phyloP scores from a whole-genome alignment of 2,329 filamentous ascomycete species.

The Colletotrichum chlorophyti region DNA sequence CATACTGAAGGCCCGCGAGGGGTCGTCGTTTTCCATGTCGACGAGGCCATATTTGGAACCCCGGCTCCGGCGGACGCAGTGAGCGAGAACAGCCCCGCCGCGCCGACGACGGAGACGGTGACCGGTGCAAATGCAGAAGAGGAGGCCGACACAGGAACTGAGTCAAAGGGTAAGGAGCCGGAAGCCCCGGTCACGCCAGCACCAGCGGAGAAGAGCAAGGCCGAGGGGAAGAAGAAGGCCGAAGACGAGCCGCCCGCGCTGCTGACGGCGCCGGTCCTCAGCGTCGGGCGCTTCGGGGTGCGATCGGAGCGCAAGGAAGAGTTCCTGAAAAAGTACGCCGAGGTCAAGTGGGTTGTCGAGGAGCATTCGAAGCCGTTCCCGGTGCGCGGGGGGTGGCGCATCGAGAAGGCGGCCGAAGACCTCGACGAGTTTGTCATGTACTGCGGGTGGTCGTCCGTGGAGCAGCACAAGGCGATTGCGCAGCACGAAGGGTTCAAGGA shows the following conservation, averaged over 20 bases:
- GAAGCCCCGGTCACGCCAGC: background rate
- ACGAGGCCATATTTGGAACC: constrained; percentile 36
- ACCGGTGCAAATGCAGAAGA: background rate
- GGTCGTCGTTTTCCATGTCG: constrained; percentile 50
- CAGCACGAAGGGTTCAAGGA: constrained; percentile 32
- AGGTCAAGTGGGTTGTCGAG: constrained; percentile 39
- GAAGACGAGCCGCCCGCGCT: constrained; percentile 12
- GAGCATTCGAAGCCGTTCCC: constrained; percentile 37
- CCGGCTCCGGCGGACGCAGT: constrained; percentile 3
- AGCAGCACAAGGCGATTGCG: constrained; percentile 40
- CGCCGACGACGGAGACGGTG: background rate
- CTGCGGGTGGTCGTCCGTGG: constrained; percentile 43
- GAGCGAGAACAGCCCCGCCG: background rate
- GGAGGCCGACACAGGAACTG: background rate
- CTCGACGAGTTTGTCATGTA: constrained; percentile 50
- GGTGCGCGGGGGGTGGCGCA: constrained; percentile 49
- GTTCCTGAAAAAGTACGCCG: constrained; percentile 42
- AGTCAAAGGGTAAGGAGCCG: constrained; percentile 10
- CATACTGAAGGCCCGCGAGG: constrained; percentile 37
- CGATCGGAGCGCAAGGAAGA: constrained; percentile 37
- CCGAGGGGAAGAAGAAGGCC: constrained; percentile 17
- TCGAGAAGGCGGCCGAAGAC: constrained; percentile 43
- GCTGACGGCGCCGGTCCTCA: constrained; percentile 39
- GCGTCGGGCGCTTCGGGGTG: constrained; percentile 43
- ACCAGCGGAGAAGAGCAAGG: constrained; percentile 1